phyloP scores from a whole-genome alignment of 768 basidiomycete species.

The Amanita molliuscula region DNA sequence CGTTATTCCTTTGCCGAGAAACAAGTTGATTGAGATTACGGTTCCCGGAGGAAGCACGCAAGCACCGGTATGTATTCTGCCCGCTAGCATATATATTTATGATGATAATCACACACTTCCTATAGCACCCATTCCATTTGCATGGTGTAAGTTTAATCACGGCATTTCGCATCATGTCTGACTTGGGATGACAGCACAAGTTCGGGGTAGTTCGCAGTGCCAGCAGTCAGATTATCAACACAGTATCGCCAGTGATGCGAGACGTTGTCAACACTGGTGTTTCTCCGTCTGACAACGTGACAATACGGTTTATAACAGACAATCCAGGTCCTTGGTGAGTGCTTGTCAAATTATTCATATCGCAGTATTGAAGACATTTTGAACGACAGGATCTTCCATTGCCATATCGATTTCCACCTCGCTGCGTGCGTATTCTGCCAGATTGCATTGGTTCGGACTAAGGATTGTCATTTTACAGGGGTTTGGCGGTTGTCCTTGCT shows the following conservation, averaged over 20 bases:
- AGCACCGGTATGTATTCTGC: conserved; percentile 18
- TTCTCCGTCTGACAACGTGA: background rate
- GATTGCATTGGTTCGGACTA: background rate
- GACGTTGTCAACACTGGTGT: conserved; percentile 6
- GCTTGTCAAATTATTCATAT: background rate
- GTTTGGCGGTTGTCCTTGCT: conserved; percentile 5
- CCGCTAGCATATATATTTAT: background rate
- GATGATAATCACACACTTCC: background rate
- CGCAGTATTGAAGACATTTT: background rate
- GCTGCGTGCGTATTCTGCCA: background rate
- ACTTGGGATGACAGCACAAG: conserved; percentile 15
- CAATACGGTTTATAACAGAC: conserved; percentile 6
- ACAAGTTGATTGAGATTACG: conserved; percentile 38
- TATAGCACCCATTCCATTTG: conserved; percentile 30
- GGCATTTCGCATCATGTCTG: background rate
- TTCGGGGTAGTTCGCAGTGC: conserved; percentile 32
- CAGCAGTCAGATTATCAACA: conserved; percentile 27
- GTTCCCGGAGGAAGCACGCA: conserved; percentile 28
- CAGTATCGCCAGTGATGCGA: conserved; percentile 20
- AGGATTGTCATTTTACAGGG: background rate
- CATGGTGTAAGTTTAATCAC: conserved; percentile 23
- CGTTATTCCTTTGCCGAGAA: conserved; percentile 30
- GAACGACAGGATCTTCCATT: conserved; percentile 1
- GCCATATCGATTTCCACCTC: conserved; percentile 4
- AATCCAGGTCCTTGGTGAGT: conserved; percentile 6